Conservation (phyloP, 192 early-diverging fungal species). For the Coemansia sp. region DNA sequence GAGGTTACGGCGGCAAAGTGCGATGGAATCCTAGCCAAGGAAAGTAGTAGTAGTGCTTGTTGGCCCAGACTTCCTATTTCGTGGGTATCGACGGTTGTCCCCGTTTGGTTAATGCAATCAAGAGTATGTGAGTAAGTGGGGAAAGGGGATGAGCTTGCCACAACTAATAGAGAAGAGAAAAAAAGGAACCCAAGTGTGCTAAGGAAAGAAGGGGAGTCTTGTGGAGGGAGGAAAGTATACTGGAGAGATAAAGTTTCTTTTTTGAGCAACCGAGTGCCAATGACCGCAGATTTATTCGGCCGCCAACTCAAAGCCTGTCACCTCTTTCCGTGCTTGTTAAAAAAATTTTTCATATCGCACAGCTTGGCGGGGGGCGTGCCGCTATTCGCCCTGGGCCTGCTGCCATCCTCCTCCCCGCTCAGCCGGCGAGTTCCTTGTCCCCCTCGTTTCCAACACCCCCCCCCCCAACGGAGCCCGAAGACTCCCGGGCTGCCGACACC, state of each 20-base stretch:
- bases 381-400: conserved; percentile 6
- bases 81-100: neutral
- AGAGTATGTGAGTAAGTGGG: neutral
- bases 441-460: neutral
- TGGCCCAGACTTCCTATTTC: conserved; percentile 5
- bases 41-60: neutral
- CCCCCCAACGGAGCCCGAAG: conserved; percentile 3
- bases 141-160: neutral
- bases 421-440: conserved; percentile 1
- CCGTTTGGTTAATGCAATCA: conserved; percentile 35
- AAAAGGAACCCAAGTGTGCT: neutral
- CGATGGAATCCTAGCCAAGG: neutral
- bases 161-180: neutral
- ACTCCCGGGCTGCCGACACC: neutral
- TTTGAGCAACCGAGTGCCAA: conserved; percentile 41
- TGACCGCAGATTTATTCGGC: conserved; percentile 45
- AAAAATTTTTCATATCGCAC: conserved; percentile 19
- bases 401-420: neutral
- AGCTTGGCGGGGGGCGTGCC: conserved; percentile 1
- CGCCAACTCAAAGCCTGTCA: conserved; percentile 12
- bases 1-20: conserved; percentile 2
- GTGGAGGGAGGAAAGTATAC: conserved; percentile 20
- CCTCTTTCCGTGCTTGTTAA: conserved; percentile 15
- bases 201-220: neutral
- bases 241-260: conserved; percentile 13